These are phyloP conservation scores for Aspergillus ibericus DNA, from an alignment of 2,329 filamentous ascomycete species.

Conservation along the genomic window DNA sequence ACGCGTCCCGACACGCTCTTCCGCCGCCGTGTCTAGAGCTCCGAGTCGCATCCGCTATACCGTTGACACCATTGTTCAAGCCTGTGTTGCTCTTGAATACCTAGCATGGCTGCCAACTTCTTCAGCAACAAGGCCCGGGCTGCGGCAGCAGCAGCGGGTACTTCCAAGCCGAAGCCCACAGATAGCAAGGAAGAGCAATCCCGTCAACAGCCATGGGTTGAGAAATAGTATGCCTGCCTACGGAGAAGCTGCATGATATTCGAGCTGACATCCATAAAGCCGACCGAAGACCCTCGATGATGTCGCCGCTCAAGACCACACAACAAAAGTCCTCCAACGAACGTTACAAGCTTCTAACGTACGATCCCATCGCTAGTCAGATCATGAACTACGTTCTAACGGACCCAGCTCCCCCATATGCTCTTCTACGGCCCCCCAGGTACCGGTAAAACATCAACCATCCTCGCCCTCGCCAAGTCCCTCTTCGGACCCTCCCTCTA, in stretches of 20 bases:
- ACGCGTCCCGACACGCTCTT: conserved; percentile 31
- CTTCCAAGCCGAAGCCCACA: conserved; percentile 65
- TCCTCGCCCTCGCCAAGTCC: conserved; percentile 94
- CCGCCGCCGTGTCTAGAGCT: conserved; percentile 7
- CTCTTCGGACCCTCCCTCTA: conserved; percentile 95
- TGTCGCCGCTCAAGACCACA: conserved; percentile 97
- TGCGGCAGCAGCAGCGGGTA: conserved; percentile 69
- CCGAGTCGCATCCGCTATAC: neutral
- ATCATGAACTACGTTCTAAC: neutral
- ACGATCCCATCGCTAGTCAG: conserved; percentile 20
- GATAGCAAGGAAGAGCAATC: conserved; percentile 61
- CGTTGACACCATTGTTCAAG: neutral
- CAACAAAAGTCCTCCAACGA: conserved; percentile 84
- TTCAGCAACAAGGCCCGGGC: conserved; percentile 91
- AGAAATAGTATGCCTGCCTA: conserved; percentile 76
- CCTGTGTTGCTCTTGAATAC: neutral
- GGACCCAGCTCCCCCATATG: conserved; percentile 82
- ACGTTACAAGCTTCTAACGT: conserved; percentile 94
- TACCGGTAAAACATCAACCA: conserved; percentile 96
- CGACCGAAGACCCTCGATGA: conserved; percentile 91
- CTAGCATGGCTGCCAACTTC: conserved; percentile 70
- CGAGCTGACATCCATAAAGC: conserved; percentile 50
- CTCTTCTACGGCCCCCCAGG: conserved; percentile 98
- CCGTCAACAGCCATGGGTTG: conserved; percentile 88
- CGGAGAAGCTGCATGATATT: neutral